Base-by-base conservation (phyloP, 768 basidiomycete genomes). In the Nidularia pulvinata region DNA sequence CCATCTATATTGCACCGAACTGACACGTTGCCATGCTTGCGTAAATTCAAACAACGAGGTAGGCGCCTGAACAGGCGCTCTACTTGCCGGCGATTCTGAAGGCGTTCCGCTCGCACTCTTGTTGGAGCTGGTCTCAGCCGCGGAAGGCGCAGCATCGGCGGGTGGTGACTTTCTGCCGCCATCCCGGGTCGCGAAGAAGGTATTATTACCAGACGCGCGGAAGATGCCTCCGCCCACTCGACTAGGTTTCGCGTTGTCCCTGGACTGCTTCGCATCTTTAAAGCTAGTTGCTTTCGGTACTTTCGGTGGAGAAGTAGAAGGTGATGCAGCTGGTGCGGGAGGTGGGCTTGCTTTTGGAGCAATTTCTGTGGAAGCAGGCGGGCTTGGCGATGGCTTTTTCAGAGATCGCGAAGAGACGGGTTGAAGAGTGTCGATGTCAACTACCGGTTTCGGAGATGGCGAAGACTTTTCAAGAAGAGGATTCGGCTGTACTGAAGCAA, bases 191-290 rank as follows among this genome's bases (percentile, higher is more conserved):
- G 75, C 61, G 55, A 91, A 80, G 7, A 91, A 65, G 1, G 80
- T 86, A 44, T 78, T 81, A 14, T 80, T 71, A 1, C 90, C 91
- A 10, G 82, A 77, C 2, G 76, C 69, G 30, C 84, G 80, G 69
- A 93, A 89, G 49, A 93, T 87, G 0, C 89, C 90, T 6, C 89
- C 90, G 0, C 87, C 84, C 3, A 84, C 79, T 39, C 75, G 75
- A 51, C 71, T 74, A 14, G 59, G 69, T 51, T 72, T 78, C 10
- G 67, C 68, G 44, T 51, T 73, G 11, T 83, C 79, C 30, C 88
- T 81, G 0, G 73, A 74, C 50, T 79, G 73, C 60, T 85, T 88
- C 5, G 80, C 85, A 30, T 85, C 81, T 55, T 74, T 68, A 66
- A 88, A 89, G 2, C 81, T 76, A 5, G 54, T 59, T 45, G 52